Evolutionary conservation across 1,139 yeast species (phyloP), one percentile per base, ranked within the genome.

Genomic region (Lodderomyces oxycetoniae): DNA sequence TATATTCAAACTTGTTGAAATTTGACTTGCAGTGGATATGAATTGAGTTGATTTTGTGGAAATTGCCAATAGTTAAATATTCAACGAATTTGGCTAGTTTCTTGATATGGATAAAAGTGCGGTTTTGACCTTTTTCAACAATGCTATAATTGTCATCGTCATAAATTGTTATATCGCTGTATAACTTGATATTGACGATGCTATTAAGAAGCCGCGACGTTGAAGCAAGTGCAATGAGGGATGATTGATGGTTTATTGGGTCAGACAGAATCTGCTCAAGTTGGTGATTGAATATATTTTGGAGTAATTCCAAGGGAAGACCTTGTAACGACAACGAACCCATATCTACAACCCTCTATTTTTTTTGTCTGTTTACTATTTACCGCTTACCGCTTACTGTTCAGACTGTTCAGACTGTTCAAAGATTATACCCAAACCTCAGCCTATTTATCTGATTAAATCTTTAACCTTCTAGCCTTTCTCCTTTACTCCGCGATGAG

Each of bases 1-100:
- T 27, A 30, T 42, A 44, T 14, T 44, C 42, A 34, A 35, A 42
- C 7, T 25, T 20, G 13, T 37, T 33, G 12, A 44, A 43, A 17
- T 39, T 41, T n/a, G 46, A 42, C 21, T 36, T 39, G 24, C 46
- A 43, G 32, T 41, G 36, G 14, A 44, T 39, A 10, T 41, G 36
- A 15, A 44, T 39, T 3, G 44, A 36, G 26, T 31, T 31, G 2
- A 44, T 41, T 5, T 32, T 23, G 9, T 25, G 28, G 32, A 44
- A 44, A 31, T 39, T 41, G 1, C 29, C 13, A 1, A 34, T 11
- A 11, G 36, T 29, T 17, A 43, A 32, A 20, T 37, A 31, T 4
- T 32, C 17, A 4, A 33, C 34, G 23, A 43, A 43, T 11, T 12
- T 12, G 8, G 24, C 6, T 11, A 44, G 30, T 15, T 30, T 26